Base-by-base conservation (phyloP, 2,329 filamentous ascomycete genomes). In the Beauveria sp. region DNA sequence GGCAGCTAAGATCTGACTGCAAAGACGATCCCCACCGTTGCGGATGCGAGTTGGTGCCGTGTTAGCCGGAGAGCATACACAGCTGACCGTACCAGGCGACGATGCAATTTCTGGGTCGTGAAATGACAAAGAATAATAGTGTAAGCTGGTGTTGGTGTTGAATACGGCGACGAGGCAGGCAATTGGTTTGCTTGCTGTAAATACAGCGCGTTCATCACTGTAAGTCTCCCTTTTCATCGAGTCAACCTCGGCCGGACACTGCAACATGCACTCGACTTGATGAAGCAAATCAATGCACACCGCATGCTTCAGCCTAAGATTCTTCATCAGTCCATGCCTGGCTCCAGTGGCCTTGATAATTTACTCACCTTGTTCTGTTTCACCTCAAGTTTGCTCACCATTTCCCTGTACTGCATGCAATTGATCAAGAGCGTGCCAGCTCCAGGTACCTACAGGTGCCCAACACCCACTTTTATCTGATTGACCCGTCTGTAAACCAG, bases 1-100 rank as follows among this genome's bases (percentile, higher is more conserved):
- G 49, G 16, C 28, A 38, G 58, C 58, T 60, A 60, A 60, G 58
- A 60, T 60, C 58, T 60, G 58, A 60, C 58, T 22, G 50, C 50
- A 24, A 49, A 34, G 50, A 26, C n/a, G 58, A 60, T 54, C 50
- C 30, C 58, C 58, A 60, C 58, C 40, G 22, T 60, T 60, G 50
- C 40, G 49, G 54, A 57, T 47, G 54, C 28, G 43, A 20, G 16
- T 38, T 57, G 42, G 42, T 60, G 58, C 58, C 58, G 58, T 60
- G 49, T 54, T 60, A 60, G 58, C 50, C 58, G 58, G 58, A 20
- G 14, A 47, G 42, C 9, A 3, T 6, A 16, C 34, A 38, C 12
- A 38, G 34, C 34, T 38, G 34, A 38, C 34, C 12, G 12, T 38
- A 38, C 7, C 7, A 28, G 14, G 49, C 7, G 28, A 34, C 49